These are phyloP conservation scores for Cyberlindnera lachancei DNA, from an alignment of 805 yeast genomes.

Conservation along the genomic window DNA sequence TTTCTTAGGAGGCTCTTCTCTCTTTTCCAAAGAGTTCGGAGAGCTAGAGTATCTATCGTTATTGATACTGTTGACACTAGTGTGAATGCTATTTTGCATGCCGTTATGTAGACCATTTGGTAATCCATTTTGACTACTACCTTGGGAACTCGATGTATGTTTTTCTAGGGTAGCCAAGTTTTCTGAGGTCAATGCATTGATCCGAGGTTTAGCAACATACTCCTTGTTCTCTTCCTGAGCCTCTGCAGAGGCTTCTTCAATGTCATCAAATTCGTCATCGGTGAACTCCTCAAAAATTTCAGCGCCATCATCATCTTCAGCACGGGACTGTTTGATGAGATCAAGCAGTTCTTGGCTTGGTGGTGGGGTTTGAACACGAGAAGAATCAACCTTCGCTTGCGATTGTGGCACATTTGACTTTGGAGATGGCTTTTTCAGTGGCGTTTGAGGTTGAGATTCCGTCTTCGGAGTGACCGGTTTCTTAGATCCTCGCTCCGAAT, in stretches of 20 bases:
- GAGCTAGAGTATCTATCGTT: too few species aligned
- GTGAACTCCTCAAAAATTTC: slow-evolving; percentile 20
- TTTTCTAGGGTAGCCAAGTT: too few species aligned
- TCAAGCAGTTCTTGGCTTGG: slow-evolving; percentile 19
- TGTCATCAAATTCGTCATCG: slow-evolving; percentile 13
- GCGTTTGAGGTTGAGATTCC: not conserved
- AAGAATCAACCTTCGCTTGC: not conserved
- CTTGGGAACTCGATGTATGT: too few species aligned
- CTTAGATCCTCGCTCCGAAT: not conserved
- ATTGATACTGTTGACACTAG: too few species aligned
- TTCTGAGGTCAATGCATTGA: too few species aligned
- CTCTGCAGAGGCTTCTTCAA: not conserved
- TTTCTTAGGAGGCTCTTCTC: slow-evolving; percentile 1
- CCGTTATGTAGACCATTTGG: too few species aligned
- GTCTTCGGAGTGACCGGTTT: not conserved
- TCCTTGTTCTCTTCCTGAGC: not conserved
- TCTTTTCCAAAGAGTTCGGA: too few species aligned
- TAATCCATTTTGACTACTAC: too few species aligned
- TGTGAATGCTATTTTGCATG: too few species aligned
- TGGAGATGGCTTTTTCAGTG: slow-evolving; percentile 1
- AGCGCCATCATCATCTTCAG: slow-evolving; percentile 8
- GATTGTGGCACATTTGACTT: not conserved
- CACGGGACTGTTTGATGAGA: slow-evolving; percentile 14
- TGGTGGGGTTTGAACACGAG: slow-evolving; percentile 3
- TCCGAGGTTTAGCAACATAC: too few species aligned